Evolutionary conservation across 257 asterid genomes (phyloP), one percentile per base, ranked within the genome.

Genomic region (Salvia rosmarinus): DNA sequence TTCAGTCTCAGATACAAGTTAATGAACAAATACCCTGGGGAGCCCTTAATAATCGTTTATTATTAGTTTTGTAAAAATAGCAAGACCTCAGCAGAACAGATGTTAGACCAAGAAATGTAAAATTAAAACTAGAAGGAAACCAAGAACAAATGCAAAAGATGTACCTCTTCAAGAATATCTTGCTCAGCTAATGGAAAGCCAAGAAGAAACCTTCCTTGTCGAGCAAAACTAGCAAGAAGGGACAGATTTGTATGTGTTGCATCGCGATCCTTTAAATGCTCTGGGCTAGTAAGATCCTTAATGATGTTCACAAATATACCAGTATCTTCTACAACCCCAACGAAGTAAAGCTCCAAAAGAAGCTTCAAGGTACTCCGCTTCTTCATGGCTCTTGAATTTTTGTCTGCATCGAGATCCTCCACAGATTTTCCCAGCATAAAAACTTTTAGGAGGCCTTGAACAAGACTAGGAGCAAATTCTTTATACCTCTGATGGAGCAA

Each of bases 401-500:
- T 91, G 83, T 95, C 99, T 37, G 76, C 80, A 14, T 95, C 99
- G 72, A 79, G 74, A 75, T 95, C 97, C 75, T 95, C 99, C 11
- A 80, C 77, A 65, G 86, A 81, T 77, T 95, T 95, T 73, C 95
- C 98, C 37, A 90, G 95, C 34, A 81, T 55, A 71, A 95, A 95
- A 69, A 88, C 81, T 83, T 89, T 95, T 77, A 85, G 46, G 69
- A 95, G 99, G 65, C 98, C 98, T 88, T 95, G 97, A 78, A 91
- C 96, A 66, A 95, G 90, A 84, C 90, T 86, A 37, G 94, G 91
- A 21, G 98, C 87, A 82, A 95, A 95, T 61, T 95, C 99, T 62
- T 80, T 88, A 85, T 95, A 95, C 79, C 99, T 88, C 73, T 89
- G 99, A 86, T 95, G 99, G 76, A 95, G 96, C 87, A 95, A 82